Conservation (phyloP, 2,329 filamentous ascomycete species). For the Penicillium frequentans region DNA sequence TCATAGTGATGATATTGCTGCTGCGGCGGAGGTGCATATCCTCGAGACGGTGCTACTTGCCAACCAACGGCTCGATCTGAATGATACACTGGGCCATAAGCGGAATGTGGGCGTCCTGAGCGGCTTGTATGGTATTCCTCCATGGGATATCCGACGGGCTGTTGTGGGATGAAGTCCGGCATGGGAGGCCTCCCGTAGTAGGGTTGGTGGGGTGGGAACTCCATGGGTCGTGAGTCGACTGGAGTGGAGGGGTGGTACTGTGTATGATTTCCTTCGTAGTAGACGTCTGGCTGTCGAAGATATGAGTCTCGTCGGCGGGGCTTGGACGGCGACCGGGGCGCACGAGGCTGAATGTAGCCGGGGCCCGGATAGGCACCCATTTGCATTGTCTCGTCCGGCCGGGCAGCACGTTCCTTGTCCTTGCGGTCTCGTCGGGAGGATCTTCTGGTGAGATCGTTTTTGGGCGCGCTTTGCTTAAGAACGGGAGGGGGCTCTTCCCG, state of each 20-base stretch:
- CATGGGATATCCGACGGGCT: slow-evolving; percentile 8
- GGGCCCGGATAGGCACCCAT: slow-evolving; percentile 32
- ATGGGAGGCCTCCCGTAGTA: slow-evolving; percentile 24
- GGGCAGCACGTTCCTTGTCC: slow-evolving; percentile 27
- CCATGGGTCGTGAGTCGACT: slow-evolving; percentile 32
- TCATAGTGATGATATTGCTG: slow-evolving; percentile 11
- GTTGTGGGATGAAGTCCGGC: slow-evolving; percentile 29
- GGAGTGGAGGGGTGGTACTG: slow-evolving; percentile 30
- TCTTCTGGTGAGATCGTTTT: slow-evolving; percentile 27
- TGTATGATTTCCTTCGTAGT: slow-evolving; percentile 36
- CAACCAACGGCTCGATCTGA: slow-evolving; percentile 37
- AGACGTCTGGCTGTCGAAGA: slow-evolving; percentile 31
- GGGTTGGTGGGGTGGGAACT: slow-evolving; percentile 32
- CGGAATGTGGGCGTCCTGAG: slow-evolving; percentile 32
- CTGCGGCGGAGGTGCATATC: background rate
- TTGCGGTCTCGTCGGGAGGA: slow-evolving; percentile 35
- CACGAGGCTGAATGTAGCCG: slow-evolving; percentile 27
- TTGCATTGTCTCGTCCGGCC: slow-evolving; percentile 28
- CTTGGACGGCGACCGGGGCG: slow-evolving; percentile 35
- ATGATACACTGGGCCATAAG: slow-evolving; percentile 37
- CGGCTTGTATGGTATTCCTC: slow-evolving; percentile 30
- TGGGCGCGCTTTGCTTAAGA: slow-evolving; percentile 40
- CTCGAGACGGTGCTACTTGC: slow-evolving; percentile 23
- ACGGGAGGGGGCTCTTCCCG: slow-evolving; percentile 37
- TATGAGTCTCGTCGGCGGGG: slow-evolving; percentile 34